These are phyloP conservation scores for Zopfochytrium polystomum DNA, from an alignment of 371 early-diverging fungal genomes.

Conservation along the genomic window DNA sequence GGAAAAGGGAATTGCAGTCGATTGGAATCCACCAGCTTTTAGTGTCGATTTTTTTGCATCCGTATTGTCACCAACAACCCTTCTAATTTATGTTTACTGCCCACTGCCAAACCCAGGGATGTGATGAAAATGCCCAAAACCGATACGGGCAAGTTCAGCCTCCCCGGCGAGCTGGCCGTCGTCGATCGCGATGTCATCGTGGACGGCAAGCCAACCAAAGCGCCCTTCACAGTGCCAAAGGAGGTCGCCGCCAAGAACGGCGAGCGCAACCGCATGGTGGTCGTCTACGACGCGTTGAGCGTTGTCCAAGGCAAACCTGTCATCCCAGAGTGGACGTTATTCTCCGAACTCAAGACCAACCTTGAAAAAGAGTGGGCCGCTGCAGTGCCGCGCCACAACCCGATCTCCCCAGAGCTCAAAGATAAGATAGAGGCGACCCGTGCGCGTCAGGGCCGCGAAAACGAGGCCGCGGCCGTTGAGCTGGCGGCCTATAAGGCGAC, in stretches of 20 bases:
- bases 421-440: constrained; percentile 24
- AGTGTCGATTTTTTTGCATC: neutral
- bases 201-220: neutral
- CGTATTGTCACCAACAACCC: too few species aligned
- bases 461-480: constrained; percentile 10
- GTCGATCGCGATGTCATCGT: too few species aligned
- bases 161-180: constrained; percentile 70
- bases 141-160: constrained; percentile 34
- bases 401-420: constrained; percentile 28
- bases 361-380: constrained; percentile 50
- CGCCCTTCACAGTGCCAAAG: constrained; percentile 16
- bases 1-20: too few species aligned
- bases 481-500: too few species aligned
- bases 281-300: constrained; percentile 62
- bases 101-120: constrained; percentile 54
- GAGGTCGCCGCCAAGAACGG: constrained; percentile 24
- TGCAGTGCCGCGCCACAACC: constrained; percentile 29
- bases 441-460: neutral
- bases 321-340: constrained; percentile 47
- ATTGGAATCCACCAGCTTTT: neutral
- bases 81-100: neutral
- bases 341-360: constrained; percentile 48
- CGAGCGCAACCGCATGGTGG: constrained; percentile 39
- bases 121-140: constrained; percentile 77
- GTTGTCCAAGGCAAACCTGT: constrained; percentile 40